Conservation (phyloP, 768 basidiomycete genomes). For the Leccinum rimulosum region DNA sequence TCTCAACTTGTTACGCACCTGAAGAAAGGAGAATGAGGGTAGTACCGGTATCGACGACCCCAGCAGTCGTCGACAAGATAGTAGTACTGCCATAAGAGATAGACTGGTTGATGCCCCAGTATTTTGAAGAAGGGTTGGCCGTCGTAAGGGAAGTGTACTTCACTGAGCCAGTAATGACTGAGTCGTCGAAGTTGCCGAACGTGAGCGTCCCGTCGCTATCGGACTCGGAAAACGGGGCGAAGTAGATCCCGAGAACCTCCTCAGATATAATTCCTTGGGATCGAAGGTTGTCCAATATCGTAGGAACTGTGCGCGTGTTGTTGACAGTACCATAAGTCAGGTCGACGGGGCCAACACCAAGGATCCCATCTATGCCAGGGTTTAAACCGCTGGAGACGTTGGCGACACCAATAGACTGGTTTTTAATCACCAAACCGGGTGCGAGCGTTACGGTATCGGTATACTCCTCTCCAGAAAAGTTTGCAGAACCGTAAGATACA, state of each 20-base stretch:
- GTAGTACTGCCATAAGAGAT: not conserved
- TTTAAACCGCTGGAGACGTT: not conserved
- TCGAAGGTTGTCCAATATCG: constrained; percentile 36
- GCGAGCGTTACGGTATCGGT: constrained; percentile 5
- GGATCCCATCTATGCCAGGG: constrained; percentile 37
- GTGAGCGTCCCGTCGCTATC: constrained; percentile 23
- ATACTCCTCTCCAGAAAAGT: constrained; percentile 10
- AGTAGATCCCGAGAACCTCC: constrained; percentile 33
- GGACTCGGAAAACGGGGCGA: constrained; percentile 21
- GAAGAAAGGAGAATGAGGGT: constrained; percentile 28
- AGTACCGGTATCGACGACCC: constrained; percentile 27
- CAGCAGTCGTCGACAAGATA: constrained; percentile 10
- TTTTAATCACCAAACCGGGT: not conserved
- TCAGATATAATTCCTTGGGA: constrained; percentile 25
- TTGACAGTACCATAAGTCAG: constrained; percentile 29
- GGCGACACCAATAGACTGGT: constrained; percentile 39
- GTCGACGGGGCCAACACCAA: constrained; percentile 35
- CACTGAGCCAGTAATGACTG: constrained; percentile 10
- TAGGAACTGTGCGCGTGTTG: constrained; percentile 23
- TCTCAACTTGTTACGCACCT: constrained; percentile 4
- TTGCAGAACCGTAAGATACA: constrained; percentile 5
- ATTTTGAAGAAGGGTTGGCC: constrained; percentile 23
- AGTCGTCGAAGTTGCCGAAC: constrained; percentile 24
- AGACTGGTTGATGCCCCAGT: constrained; percentile 31
- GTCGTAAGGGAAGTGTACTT: constrained; percentile 24